Evolutionary conservation across 495 filamentous ascomycete genomes (phyloP), one percentile per base, ranked within the genome.

Genomic region (Jackrogersella minutella): DNA sequence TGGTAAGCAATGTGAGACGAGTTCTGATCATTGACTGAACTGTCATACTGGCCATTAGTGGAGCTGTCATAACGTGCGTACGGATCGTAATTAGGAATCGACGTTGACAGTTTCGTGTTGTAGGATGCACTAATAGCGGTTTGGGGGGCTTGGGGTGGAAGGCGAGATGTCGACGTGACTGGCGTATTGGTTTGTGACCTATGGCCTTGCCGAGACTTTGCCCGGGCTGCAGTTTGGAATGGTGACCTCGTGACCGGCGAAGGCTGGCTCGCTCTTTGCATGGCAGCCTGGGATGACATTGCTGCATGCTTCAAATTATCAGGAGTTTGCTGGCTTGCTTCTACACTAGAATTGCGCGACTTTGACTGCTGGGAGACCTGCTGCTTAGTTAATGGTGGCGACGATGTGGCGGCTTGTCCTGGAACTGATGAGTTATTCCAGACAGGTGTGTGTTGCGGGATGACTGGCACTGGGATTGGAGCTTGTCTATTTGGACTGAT

Each of bases 161-260:
- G 66, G 3, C 57, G 72, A 41, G 69, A 59, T 14, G 49, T 63
- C 22, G 62, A 24, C 14, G 66, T 40, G 19, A 58, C 67, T 9
- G 72, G 72, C 5, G 70, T 74, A 28, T 52, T 64, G 2, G 61
- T 69, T 36, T 58, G 72, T 55, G 72, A 73, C 28, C 61, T 62
- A 26, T 70, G 64, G 8, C 57, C 39, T 58, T 72, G 72, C 34
- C 58, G 61, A 34, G 72, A 52, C 5, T 46, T 64, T 47, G 62
- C 13, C n/a, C 58, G 57, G 21, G 66, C 49, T 34, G 61, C 34
- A 26, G 43, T 31, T 50, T 70, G 69, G 37, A 73, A 73, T 22
- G 66, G 69, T n/a, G 72, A 73, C 11, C 64, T 61, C 14, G 34
- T 66, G 36, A 61, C 63, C 2, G 68, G 41, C 13, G 68, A 60